Percentiles rank a stretch among this genome's conserved stretches.
These are phyloP conservation scores for Acanthamoeba royreba DNA, from an alignment of 208 protist genomes.

Conservation along the genomic window DNA sequence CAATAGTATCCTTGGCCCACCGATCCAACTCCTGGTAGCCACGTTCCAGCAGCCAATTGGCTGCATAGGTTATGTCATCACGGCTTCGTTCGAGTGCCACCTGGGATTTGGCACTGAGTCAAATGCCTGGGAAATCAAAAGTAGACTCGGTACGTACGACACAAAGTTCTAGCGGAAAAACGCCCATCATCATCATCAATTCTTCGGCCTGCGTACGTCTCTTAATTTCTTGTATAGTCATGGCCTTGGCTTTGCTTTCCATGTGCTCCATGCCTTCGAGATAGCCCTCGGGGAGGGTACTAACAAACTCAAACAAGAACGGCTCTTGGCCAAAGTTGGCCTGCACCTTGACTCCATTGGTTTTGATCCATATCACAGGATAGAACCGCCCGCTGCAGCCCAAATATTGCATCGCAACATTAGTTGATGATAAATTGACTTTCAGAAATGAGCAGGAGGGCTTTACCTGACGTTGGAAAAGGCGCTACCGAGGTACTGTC, in stretches of 20 bases:
- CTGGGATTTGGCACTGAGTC: background rate
- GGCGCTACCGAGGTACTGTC: conserved; percentile 1
- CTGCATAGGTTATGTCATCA: conserved; percentile 34
- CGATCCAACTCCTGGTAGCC: conserved; percentile 38
- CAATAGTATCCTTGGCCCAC: conserved; percentile 28
- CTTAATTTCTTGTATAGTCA: background rate
- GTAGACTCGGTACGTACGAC: background rate
- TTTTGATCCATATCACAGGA: conserved; percentile 21
- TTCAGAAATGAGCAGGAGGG: background rate
- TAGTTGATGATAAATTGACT: background rate
- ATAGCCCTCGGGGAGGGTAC: conserved; percentile 38
- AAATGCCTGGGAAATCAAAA: background rate
- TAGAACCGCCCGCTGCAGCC: background rate
- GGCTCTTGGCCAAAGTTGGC: conserved; percentile 47
- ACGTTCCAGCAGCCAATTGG: conserved; percentile 42
- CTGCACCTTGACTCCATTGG: background rate
- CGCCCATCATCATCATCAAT: conserved; percentile 44
- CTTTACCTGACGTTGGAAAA: background rate
- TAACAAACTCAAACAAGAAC: conserved; percentile 41
- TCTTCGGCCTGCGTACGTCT: conserved; percentile 32
- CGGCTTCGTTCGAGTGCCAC: conserved; percentile 12
- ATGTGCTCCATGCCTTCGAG: conserved; percentile 28
- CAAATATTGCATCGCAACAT: background rate
- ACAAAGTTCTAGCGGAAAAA: conserved; percentile 51
- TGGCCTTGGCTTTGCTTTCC: conserved; percentile 3